Evolutionary conservation across 805 yeast species (phyloP), one percentile per base, ranked within the genome.

Genomic region (Hanseniaspora meyeri): DNA sequence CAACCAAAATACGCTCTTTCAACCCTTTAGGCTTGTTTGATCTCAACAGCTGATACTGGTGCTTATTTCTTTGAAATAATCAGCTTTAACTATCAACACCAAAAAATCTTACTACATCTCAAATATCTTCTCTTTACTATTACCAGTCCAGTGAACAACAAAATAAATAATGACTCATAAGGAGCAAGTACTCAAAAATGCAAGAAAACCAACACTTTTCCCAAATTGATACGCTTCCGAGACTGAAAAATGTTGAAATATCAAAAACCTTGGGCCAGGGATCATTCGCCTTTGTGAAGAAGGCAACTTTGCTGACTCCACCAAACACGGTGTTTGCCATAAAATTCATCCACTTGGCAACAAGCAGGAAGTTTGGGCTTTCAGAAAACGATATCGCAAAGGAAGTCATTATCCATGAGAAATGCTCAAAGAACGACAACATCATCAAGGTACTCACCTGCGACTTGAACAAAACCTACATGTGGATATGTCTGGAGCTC

Each of bases 191-290:
- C 3, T 10, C 2, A 2, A 32, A 24, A 5, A 48, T 36, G 42
- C 31, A 48, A 20, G 43, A 38, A 16, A 48, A 48, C 19, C 24
- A 17, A 29, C 57, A 72, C 55, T 68, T 77, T 16, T 75, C 79
- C 1, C 79, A 77, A 62, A 63, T 74, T 51, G 76, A 73, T 9
- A 72, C 75, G 1, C 61, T 80, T 1, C 85, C 85, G 2, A 63
- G 64, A 31, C 72, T 80, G 38, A 72, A 74, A 51, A 74, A 72
- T 32, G 72, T 79, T 1, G 71, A 66, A 32, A 55, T 75, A 6
- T 83, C 79, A 0, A 72, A 72, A 29, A 78, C 84, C 0, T 71
- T 82, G 14, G 88, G 87, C 0, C 81, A 80, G 60, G 88, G 88
- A 1, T 74, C 86, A 0, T 82, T 82, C 71, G 87, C 85, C 1